phyloP scores from a whole-genome alignment of 2,329 filamentous ascomycete genomes.

The Colletotrichum tofieldiae region DNA sequence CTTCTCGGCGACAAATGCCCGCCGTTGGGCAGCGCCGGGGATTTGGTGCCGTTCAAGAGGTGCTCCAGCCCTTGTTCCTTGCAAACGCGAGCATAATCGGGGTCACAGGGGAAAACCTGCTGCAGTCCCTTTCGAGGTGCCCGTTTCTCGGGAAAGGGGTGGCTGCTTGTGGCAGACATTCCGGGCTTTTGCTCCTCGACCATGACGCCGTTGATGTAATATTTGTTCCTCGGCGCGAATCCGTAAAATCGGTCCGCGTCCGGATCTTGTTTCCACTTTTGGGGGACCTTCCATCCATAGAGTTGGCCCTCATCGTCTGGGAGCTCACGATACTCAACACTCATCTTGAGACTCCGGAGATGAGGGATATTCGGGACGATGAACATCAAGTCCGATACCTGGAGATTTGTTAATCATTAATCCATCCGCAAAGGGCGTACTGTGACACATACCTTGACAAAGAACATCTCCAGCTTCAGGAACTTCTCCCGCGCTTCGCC shows the following conservation, averaged over 20 bases:
- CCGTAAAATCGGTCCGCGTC: constrained; percentile 65
- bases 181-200: constrained; percentile 67
- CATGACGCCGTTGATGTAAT: constrained; percentile 71
- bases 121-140: constrained; percentile 70
- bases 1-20: constrained; percentile 64
- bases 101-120: constrained; percentile 69
- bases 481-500: constrained; percentile 68
- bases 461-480: constrained; percentile 74
- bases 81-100: constrained; percentile 70
- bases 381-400: constrained; percentile 76
- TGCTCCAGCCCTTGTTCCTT: constrained; percentile 71
- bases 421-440: no score
- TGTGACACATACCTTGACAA: constrained; percentile 70
- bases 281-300: constrained; percentile 57
- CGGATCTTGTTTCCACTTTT: constrained; percentile 74
- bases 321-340: constrained; percentile 73
- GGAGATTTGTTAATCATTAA: constrained; percentile 42
- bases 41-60: constrained; percentile 64
- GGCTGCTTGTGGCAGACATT: constrained; percentile 63
- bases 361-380: constrained; percentile 72
- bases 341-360: constrained; percentile 68
- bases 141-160: constrained; percentile 69
- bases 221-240: constrained; percentile 71
- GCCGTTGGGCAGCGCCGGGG: constrained; percentile 63
- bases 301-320: constrained; percentile 65